Percentiles rank a stretch among this genome's conserved stretches.
phyloP scores from a whole-genome alignment of 2,329 filamentous ascomycete genomes.

The Berkeleyomyces rouxiae region DNA sequence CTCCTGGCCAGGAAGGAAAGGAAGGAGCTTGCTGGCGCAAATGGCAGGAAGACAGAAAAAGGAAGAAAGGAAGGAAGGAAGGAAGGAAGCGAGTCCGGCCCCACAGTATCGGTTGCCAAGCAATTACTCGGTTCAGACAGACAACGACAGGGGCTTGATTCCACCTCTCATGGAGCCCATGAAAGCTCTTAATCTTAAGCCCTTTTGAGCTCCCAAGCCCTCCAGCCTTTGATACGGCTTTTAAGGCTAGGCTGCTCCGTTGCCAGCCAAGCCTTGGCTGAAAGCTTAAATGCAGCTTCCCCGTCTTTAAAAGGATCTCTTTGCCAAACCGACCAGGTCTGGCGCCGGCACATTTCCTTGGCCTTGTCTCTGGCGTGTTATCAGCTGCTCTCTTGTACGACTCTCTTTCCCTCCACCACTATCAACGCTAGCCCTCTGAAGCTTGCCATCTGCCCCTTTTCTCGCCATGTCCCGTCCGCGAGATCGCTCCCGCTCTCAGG shows the following conservation, averaged over 20 bases:
- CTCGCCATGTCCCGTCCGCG: neutral
- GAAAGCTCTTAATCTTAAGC: no score
- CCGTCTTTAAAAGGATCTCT: neutral
- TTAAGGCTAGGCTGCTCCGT: neutral
- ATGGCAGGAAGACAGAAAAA: no score
- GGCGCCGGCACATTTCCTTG: neutral
- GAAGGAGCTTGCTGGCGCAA: no score
- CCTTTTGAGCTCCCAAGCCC: no score
- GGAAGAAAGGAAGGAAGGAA: neutral
- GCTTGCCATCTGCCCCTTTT: neutral
- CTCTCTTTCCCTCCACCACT: neutral
- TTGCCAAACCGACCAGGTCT: neutral
- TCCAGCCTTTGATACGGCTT: no score
- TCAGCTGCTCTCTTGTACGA: neutral
- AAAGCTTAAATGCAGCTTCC: neutral
- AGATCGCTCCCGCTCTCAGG: neutral
- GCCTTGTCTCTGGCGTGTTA: neutral
- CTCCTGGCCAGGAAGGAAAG: no score
- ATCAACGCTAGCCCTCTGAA: neutral
- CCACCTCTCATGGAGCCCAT: no score
- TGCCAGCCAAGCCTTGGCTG: neutral
- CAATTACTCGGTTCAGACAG: no score
- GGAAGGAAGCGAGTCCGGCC: neutral
- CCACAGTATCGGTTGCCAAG: no score
- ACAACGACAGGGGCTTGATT: no score